These are phyloP conservation scores for Colletotrichum destructivum DNA, from an alignment of 2,329 filamentous ascomycete species.

Conservation along the genomic window DNA sequence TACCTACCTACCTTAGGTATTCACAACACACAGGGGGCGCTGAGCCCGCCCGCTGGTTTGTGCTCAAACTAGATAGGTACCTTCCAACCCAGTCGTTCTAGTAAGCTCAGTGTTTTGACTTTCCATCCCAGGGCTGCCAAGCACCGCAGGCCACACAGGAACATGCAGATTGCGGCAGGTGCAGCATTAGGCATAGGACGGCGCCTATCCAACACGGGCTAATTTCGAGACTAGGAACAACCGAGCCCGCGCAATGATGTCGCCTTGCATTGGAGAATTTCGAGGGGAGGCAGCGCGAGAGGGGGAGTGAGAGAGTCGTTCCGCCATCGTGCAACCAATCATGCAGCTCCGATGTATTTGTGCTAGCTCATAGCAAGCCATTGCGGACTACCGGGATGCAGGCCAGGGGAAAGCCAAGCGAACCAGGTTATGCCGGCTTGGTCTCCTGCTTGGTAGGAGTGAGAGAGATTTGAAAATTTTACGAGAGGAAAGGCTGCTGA, in stretches of 20 bases:
- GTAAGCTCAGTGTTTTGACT: slow-evolving; percentile 7
- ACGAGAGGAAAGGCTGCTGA: slow-evolving; percentile 27
- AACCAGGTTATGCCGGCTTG: slow-evolving; percentile 27
- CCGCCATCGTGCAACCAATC: slow-evolving; percentile 7
- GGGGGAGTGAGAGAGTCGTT: background rate
- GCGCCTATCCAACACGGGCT: slow-evolving; percentile 16
- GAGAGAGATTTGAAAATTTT: slow-evolving; percentile 40
- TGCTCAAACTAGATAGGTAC: background rate
- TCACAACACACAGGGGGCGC: too few relatives aligned
- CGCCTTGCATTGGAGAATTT: slow-evolving; percentile 21
- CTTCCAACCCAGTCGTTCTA: too few relatives aligned
- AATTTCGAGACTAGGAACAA: background rate
- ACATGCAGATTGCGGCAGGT: slow-evolving; percentile 6
- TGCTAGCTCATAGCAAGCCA: slow-evolving; percentile 25
- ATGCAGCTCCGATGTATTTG: slow-evolving; percentile 7
- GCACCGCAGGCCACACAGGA: slow-evolving; percentile 6
- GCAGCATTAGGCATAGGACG: slow-evolving; percentile 3
- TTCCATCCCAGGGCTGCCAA: background rate
- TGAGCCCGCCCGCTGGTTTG: background rate
- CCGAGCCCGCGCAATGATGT: slow-evolving; percentile 11
- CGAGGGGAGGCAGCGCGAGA: background rate
- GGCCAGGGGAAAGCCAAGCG: slow-evolving; percentile 18
- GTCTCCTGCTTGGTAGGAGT: slow-evolving; percentile 9
- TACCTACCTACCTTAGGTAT: too few relatives aligned
- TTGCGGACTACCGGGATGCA: slow-evolving; percentile 26